These are phyloP conservation scores for Nitzschia palea DNA, from an alignment of 108 stramenopile genomes.

Conservation along the genomic window DNA sequence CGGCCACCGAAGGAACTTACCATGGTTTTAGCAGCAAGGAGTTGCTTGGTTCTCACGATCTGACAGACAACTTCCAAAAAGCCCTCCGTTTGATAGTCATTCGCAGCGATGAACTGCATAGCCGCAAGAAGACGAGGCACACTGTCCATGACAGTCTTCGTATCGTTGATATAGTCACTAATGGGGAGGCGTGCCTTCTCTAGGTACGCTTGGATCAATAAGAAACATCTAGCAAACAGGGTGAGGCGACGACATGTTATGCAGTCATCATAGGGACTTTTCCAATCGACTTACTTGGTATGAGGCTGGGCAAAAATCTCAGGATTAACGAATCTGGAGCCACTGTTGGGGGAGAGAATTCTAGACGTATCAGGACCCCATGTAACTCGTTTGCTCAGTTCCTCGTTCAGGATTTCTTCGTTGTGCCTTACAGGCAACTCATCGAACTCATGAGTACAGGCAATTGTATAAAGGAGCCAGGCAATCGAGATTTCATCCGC, in stretches of 20 bases:
- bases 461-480: constrained; percentile 69
- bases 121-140: constrained; percentile 94
- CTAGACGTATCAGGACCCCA: constrained; percentile 75
- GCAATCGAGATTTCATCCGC: constrained; percentile 56
- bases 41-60: constrained; percentile 41
- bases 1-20: constrained; percentile 17
- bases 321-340: constrained; percentile 28
- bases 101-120: constrained; percentile 89
- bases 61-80: constrained; percentile 61
- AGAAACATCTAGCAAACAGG: constrained; percentile 54
- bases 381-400: constrained; percentile 78
- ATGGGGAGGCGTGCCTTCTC: constrained; percentile 88
- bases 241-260: not conserved
- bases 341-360: constrained; percentile 34
- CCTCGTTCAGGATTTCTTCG: constrained; percentile 93
- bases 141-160: constrained; percentile 93
- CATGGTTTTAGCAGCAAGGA: constrained; percentile 30
- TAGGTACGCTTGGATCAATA: constrained; percentile 92
- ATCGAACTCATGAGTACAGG: constrained; percentile 88
- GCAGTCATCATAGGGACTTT: not conserved
- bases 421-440: constrained; percentile 99
- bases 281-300: constrained; percentile 57
- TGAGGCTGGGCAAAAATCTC: constrained; percentile 88
- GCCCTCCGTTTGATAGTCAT: constrained; percentile 49
- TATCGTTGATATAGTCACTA: constrained; percentile 97